A percentile compares a stretch with the other conserved stretches of the same genome.
Evolutionary conservation across 176 grass and related monocot species (phyloP).

Genomic region (Ensete glaucum): DNA sequence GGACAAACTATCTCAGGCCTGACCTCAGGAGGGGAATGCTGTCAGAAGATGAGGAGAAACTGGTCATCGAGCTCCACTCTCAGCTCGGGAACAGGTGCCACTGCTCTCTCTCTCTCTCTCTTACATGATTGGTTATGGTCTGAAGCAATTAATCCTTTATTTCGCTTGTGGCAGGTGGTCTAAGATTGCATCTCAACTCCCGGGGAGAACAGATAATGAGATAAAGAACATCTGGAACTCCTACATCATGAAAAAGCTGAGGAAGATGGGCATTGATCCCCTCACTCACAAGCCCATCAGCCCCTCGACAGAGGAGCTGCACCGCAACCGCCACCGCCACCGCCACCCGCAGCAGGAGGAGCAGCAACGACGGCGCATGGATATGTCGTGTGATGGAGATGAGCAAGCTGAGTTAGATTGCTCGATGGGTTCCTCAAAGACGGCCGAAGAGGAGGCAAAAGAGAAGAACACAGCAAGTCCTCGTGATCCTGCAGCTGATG

Average conservation of each 20-base stretch:
- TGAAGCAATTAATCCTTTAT: neutral
- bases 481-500: too few species aligned
- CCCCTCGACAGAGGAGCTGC: neutral
- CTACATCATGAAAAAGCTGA: constrained; percentile 84
- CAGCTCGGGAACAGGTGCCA: constrained; percentile 65
- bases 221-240: constrained; percentile 98
- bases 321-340: too few species aligned
- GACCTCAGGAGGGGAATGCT: constrained; percentile 72
- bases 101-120: neutral
- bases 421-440: neutral
- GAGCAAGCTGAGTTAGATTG: neutral
- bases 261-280: constrained; percentile 73
- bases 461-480: constrained; percentile 10
- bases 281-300: constrained; percentile 43
- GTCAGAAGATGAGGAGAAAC: constrained; percentile 55
- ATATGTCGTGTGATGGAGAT: neutral
- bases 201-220: constrained; percentile 84
- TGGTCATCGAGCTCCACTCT: constrained; percentile 74
- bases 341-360: neutral
- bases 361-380: constrained; percentile 1
- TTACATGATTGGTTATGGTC: neutral
- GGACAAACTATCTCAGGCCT: constrained; percentile 31
- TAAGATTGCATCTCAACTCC: constrained; percentile 71
- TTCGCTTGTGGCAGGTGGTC: constrained; percentile 51
- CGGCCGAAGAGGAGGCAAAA: neutral